phyloP scores from a whole-genome alignment of 768 basidiomycete genomes.

The Trametes meyenii region DNA sequence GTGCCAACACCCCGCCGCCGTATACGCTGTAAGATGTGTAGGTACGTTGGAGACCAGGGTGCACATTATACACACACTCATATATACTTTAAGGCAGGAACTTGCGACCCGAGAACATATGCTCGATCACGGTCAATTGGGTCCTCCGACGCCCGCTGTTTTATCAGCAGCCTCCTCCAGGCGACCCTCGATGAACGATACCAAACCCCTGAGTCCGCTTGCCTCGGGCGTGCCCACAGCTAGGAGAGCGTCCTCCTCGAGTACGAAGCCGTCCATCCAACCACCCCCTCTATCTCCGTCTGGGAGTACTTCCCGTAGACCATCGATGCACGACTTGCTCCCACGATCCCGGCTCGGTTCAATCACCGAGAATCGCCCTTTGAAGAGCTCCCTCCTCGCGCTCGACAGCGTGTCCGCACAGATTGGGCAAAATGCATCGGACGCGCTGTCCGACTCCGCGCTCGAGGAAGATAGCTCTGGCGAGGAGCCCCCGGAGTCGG shows the following conservation, averaged over 20 bases:
- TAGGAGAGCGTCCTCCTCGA: constrained; percentile 11
- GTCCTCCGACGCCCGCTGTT: constrained; percentile 60
- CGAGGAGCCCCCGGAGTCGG: constrained; percentile 22
- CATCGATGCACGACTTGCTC: constrained; percentile 24
- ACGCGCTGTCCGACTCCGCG: constrained; percentile 55
- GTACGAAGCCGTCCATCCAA: constrained; percentile 2
- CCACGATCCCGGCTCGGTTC: constrained; percentile 21
- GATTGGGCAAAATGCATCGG: constrained; percentile 40
- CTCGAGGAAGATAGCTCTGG: constrained; percentile 46
- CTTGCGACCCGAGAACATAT: constrained; percentile 92
- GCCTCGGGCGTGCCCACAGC: constrained; percentile 8
- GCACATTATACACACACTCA: not conserved
- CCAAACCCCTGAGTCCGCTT: constrained; percentile 20
- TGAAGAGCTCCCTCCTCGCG: constrained; percentile 20
- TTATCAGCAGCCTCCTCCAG: constrained; percentile 53
- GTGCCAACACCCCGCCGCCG: constrained; percentile 63
- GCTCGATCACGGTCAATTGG: constrained; percentile 85
- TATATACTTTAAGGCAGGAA: constrained; percentile 57
- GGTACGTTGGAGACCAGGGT: constrained; percentile 43
- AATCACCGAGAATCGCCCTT: constrained; percentile 19
- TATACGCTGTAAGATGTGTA: constrained; percentile 92
- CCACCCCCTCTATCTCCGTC: constrained; percentile 9
- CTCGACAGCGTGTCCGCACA: constrained; percentile 28
- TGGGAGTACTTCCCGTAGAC: constrained; percentile 13
- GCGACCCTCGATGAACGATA: constrained; percentile 32